These are phyloP conservation scores for Galeopsis tetrahit DNA, from an alignment of 257 asterid species.

Conservation along the genomic window DNA sequence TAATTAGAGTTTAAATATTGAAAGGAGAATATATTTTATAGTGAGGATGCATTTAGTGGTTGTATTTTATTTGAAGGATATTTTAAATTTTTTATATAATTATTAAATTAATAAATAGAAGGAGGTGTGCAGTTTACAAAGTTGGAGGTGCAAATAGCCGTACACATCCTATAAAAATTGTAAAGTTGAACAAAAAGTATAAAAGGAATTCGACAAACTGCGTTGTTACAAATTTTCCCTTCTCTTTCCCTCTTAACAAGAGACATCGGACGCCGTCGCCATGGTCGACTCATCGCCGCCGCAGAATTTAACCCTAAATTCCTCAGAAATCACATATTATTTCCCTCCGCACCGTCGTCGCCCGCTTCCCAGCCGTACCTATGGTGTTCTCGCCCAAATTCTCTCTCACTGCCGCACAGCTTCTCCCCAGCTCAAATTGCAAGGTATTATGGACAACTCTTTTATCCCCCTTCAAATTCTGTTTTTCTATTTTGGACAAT, in stretches of 20 bases:
- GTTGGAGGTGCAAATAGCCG: no score
- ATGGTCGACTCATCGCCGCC: slow-evolving; percentile 49
- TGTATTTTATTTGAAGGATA: no score
- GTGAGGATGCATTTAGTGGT: no score
- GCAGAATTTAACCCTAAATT: slow-evolving; percentile 40
- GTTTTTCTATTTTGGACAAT: not conserved
- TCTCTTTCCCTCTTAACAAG: not conserved
- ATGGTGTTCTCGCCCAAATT: slow-evolving; percentile 41
- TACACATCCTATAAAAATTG: no score
- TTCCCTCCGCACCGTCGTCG: slow-evolving; percentile 58
- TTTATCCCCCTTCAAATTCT: not conserved
- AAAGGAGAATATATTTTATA: no score
- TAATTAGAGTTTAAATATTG: no score
- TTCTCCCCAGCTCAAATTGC: slow-evolving; percentile 32
- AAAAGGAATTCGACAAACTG: not conserved
- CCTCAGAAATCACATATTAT: slow-evolving; percentile 32
- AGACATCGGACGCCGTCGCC: slow-evolving; percentile 20
- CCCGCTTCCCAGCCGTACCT: slow-evolving; percentile 68
- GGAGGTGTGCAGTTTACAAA: no score
- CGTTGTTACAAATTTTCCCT: not conserved
- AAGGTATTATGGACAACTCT: slow-evolving; percentile 43
- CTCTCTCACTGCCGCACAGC: slow-evolving; percentile 46
- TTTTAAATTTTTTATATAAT: no score
- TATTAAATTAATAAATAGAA: no score
- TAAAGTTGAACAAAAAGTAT: no score